These are phyloP conservation scores for Pseudovirgaria hyperparasitica DNA, from an alignment of 2,329 filamentous ascomycete species.

Conservation along the genomic window DNA sequence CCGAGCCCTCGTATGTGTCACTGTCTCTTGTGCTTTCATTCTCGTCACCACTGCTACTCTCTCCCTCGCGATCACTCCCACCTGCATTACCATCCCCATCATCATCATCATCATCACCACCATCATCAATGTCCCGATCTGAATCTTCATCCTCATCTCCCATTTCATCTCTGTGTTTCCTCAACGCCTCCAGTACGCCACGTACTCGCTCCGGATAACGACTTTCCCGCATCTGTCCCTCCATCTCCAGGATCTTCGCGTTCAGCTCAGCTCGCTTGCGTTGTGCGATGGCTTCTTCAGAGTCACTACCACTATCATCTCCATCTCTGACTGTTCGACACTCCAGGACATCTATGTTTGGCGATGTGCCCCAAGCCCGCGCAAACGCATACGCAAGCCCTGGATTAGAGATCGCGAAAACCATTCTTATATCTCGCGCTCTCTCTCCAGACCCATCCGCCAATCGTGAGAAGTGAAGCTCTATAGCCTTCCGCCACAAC, in stretches of 20 bases:
- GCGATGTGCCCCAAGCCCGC: too few species aligned
- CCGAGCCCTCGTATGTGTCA: too few species aligned
- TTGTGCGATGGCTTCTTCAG: conserved; percentile 43
- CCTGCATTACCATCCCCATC: conserved; percentile 1
- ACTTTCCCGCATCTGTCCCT: conserved; percentile 18
- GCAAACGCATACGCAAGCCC: too few species aligned
- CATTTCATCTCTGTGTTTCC: conserved; percentile 14
- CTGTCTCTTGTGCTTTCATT: too few species aligned
- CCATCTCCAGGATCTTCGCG: conserved; percentile 22
- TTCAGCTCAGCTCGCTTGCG: conserved; percentile 32
- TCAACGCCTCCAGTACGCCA: conserved; percentile 17
- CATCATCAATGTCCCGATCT: neutral
- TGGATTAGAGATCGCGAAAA: too few species aligned
- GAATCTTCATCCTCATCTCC: conserved; percentile 3
- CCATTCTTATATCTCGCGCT: too few species aligned
- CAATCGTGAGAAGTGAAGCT: too few species aligned
- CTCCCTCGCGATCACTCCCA: too few species aligned
- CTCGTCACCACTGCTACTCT: too few species aligned
- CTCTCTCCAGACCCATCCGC: conserved; percentile 22
- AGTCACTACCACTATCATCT: conserved; percentile 11
- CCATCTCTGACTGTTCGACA: conserved; percentile 14
- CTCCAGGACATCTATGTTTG: conserved; percentile 10
- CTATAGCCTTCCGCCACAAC: conserved; percentile 40
- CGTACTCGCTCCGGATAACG: conserved; percentile 20
- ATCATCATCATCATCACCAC: neutral